A percentile compares a stretch with the other conserved stretches of the same genome.
These are phyloP conservation scores for Cladosporium halotolerans DNA, from an alignment of 2,329 filamentous ascomycete genomes.

Conservation along the genomic window DNA sequence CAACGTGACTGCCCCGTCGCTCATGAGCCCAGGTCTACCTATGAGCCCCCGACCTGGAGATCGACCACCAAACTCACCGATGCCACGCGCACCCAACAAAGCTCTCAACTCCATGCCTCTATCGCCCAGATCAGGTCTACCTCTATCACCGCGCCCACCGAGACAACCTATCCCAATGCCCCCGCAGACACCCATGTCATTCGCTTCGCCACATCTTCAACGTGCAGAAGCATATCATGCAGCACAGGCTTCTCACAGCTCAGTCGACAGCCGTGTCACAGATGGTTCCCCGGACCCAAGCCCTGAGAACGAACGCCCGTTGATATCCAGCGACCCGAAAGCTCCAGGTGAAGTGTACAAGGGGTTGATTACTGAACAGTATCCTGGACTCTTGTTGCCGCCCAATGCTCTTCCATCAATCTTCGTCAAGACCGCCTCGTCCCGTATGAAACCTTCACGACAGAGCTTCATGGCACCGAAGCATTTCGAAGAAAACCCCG, in stretches of 20 bases:
- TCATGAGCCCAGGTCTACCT: constrained; percentile 59
- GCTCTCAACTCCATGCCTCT: constrained; percentile 59
- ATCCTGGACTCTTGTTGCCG: constrained; percentile 75
- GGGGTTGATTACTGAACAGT: constrained; percentile 77
- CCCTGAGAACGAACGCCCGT: constrained; percentile 22
- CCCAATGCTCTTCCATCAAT: constrained; percentile 86
- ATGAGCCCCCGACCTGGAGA: constrained; percentile 56
- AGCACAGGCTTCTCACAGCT: constrained; percentile 16
- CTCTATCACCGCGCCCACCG: constrained; percentile 66
- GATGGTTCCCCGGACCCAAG: constrained; percentile 20
- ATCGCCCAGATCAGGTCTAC: constrained; percentile 55
- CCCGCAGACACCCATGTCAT: constrained; percentile 60
- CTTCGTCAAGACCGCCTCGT: constrained; percentile 81
- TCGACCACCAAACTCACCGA: constrained; percentile 53
- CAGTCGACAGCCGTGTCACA: constrained; percentile 13
- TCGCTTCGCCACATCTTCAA: constrained; percentile 46
- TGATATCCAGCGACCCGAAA: constrained; percentile 21
- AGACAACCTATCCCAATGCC: constrained; percentile 68
- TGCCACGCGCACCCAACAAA: constrained; percentile 52
- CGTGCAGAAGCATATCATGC: constrained; percentile 33
- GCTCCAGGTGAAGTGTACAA: constrained; percentile 55
- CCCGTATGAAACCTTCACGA: constrained; percentile 85
- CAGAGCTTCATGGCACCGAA: constrained; percentile 76
- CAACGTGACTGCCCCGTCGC: constrained; percentile 37
- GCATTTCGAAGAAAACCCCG: constrained; percentile 81